A percentile compares a stretch with the other conserved stretches of the same genome.
phyloP scores from a whole-genome alignment of 768 basidiomycete species.

The Rubroboletus pulcherrimus region DNA sequence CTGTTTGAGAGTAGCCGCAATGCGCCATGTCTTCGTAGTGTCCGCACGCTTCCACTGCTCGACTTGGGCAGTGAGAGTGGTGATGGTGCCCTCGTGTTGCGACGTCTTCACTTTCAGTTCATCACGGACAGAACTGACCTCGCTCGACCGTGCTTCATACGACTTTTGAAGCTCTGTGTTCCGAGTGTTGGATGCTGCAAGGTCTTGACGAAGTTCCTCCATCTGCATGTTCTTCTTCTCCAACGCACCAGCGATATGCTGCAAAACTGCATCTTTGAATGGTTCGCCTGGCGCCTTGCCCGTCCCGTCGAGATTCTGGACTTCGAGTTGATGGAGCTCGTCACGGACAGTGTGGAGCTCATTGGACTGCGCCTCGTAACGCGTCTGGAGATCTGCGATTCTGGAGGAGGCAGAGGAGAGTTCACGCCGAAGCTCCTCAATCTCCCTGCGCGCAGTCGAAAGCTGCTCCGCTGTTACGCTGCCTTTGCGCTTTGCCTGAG shows the following conservation, averaged over 20 bases:
- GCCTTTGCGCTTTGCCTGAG: not conserved
- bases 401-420: not conserved
- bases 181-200: not conserved
- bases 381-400: not conserved
- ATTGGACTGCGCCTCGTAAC: not conserved
- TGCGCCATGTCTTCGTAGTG: not conserved
- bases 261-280: not conserved
- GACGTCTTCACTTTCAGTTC: slow-evolving; percentile 1
- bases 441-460: not conserved
- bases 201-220: not conserved
- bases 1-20: not conserved
- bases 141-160: not conserved
- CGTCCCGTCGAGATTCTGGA: not conserved
- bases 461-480: not conserved
- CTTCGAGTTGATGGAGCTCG: not conserved
- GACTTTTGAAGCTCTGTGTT: slow-evolving; percentile 1
- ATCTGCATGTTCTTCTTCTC: not conserved
- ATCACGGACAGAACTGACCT: not conserved
- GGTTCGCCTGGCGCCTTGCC: too few relatives aligned
- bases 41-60: not conserved
- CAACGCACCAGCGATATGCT: not conserved
- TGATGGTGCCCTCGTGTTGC: not conserved
- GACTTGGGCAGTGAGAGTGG: not conserved
- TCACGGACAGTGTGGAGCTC: not conserved
- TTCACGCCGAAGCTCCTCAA: not conserved